Percentiles rank a stretch among this genome's conserved stretches.
Conservation (phyloP, 1,139 yeast genomes). For the Sugiyamaella paludigena region DNA sequence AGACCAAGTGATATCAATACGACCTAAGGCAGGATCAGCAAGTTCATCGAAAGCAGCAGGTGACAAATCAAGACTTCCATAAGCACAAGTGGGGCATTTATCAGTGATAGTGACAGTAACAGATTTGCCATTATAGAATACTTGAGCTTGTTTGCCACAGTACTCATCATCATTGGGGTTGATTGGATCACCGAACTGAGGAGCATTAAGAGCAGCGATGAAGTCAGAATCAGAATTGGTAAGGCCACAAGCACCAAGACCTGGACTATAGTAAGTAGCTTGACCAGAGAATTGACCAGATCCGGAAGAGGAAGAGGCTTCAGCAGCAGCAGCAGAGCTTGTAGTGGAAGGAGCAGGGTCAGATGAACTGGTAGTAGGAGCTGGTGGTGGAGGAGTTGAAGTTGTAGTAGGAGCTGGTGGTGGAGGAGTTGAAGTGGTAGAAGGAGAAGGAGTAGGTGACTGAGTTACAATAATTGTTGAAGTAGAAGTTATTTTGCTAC, state of each 20-base stretch:
- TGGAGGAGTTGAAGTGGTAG: slow-evolving; percentile 16
- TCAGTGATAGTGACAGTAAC: slow-evolving; percentile 54
- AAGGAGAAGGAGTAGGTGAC: slow-evolving; percentile 16
- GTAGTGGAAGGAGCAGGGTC: slow-evolving; percentile 17
- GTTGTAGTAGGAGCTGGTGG: slow-evolving; percentile 14
- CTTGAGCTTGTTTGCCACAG: slow-evolving; percentile 51
- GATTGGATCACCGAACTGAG: slow-evolving; percentile 35
- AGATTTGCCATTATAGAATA: slow-evolving; percentile 44
- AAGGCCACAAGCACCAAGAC: slow-evolving; percentile 62
- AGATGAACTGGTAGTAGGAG: slow-evolving; percentile 16
- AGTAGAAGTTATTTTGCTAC: slow-evolving; percentile 21
- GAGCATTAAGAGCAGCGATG: slow-evolving; percentile 43
- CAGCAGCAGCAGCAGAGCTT: slow-evolving; percentile 24
- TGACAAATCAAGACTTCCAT: slow-evolving; percentile 50
- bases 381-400: slow-evolving; percentile 5
- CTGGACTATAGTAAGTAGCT: slow-evolving; percentile 59
- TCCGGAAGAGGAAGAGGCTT: slow-evolving; percentile 25
- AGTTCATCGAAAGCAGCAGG: slow-evolving; percentile 52
- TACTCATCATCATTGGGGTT: slow-evolving; percentile 44
- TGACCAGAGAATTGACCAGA: slow-evolving; percentile 44
- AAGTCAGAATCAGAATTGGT: slow-evolving; percentile 48
- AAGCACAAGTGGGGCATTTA: slow-evolving; percentile 51
- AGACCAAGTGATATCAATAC: slow-evolving; percentile 48
- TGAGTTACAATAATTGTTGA: slow-evolving; percentile 18
- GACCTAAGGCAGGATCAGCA: slow-evolving; percentile 49